Evolutionary conservation across 495 filamentous ascomycete genomes (phyloP).

Genomic region (Penicillium diatomitis): DNA sequence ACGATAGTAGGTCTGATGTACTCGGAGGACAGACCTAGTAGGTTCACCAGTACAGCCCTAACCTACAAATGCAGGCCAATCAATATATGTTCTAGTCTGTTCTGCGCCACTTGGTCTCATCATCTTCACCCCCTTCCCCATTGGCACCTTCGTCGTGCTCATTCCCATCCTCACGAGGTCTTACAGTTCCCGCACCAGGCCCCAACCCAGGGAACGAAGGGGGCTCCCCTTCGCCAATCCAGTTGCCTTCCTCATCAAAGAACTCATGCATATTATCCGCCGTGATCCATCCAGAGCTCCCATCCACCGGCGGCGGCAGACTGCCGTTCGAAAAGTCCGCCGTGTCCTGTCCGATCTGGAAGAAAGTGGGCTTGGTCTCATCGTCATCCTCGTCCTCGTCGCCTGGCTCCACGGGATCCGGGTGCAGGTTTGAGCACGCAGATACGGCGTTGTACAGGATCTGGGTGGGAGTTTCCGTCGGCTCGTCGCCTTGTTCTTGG

Average conservation of each 20-base stretch:
- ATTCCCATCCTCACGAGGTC: conserved; percentile 34
- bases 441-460: conserved; percentile 71
- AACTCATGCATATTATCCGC: conserved; percentile 87
- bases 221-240: conserved; percentile 36
- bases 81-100: conserved; percentile 34
- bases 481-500: conserved; percentile 20
- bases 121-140: conserved; percentile 13
- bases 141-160: conserved; percentile 26
- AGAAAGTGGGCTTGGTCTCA: conserved; percentile 27
- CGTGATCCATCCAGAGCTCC: conserved; percentile 92
- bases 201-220: conserved; percentile 35
- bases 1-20: too few relatives aligned
- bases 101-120: conserved; percentile 53
- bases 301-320: conserved; percentile 67
- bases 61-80: too few relatives aligned
- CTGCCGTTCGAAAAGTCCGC: conserved; percentile 36
- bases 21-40: too few relatives aligned
- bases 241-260: conserved; percentile 57
- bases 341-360: conserved; percentile 16
- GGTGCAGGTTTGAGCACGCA: conserved; percentile 81
- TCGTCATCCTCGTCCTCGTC: conserved; percentile 40
- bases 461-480: conserved; percentile 34
- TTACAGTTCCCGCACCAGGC: conserved; percentile 48
- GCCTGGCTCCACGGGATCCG: conserved; percentile 52
- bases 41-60: too few relatives aligned